A percentile compares a stretch with the other conserved stretches of the same genome.
Conservation (phyloP, 2,329 filamentous ascomycete species). For the Orbilia javanica region DNA sequence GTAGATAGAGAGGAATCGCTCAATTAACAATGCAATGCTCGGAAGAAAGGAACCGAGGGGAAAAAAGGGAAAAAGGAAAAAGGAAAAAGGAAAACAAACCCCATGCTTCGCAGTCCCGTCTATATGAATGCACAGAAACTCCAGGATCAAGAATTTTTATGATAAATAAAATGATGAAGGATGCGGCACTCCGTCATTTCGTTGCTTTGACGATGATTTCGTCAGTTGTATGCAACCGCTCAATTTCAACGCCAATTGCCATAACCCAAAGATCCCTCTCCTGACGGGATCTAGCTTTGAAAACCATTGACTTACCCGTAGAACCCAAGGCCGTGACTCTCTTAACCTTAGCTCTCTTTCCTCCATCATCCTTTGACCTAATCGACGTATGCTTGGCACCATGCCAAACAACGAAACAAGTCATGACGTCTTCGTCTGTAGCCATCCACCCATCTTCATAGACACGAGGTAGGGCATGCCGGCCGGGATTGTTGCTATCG, state of each 20-base stretch:
- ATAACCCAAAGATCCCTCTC: conserved; percentile 78
- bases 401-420: conserved; percentile 77
- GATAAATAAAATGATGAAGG: conserved; percentile 20
- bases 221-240: conserved; percentile 69
- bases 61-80: too few relatives aligned
- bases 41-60: neutral
- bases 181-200: conserved; percentile 57
- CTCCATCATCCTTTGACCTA: conserved; percentile 65
- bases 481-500: conserved; percentile 73
- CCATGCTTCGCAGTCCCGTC: neutral
- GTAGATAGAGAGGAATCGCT: conserved; percentile 15
- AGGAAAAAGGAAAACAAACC: conserved; percentile 2
- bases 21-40: conserved; percentile 7
- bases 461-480: conserved; percentile 72
- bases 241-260: conserved; percentile 76
- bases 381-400: conserved; percentile 72
- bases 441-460: conserved; percentile 75
- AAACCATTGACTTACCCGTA: conserved; percentile 74
- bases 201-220: conserved; percentile 57
- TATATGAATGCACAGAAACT: conserved; percentile 1
- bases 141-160: neutral
- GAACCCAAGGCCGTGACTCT: conserved; percentile 73
- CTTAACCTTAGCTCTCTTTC: conserved; percentile 68
- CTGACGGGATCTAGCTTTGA: conserved; percentile 74
- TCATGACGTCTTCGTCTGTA: conserved; percentile 75